phyloP scores from a whole-genome alignment of 768 basidiomycete species.

The Boletus speciosus region DNA sequence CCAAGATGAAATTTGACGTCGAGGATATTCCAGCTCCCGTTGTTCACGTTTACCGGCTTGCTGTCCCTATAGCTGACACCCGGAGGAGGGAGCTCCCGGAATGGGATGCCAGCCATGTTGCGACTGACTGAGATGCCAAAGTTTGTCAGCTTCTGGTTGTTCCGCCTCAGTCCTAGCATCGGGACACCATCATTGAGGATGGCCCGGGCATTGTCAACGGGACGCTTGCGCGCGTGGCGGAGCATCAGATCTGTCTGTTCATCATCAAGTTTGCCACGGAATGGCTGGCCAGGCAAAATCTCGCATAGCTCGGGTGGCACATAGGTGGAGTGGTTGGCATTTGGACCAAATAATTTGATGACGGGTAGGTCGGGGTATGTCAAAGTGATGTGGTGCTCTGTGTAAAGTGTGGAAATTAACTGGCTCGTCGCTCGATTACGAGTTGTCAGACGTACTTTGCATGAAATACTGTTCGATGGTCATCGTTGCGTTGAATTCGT shows the following conservation, averaged over 20 bases:
- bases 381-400: slow-evolving; percentile 60
- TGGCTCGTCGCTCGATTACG: neutral
- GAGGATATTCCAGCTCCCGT: slow-evolving; percentile 77
- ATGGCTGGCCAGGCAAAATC: slow-evolving; percentile 56
- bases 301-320: slow-evolving; percentile 72
- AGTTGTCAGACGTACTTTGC: slow-evolving; percentile 42
- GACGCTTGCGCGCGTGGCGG: slow-evolving; percentile 59
- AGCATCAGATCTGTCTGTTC: slow-evolving; percentile 68
- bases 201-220: slow-evolving; percentile 51
- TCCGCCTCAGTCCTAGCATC: slow-evolving; percentile 47
- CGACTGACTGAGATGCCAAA: slow-evolving; percentile 57
- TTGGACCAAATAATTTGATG: slow-evolving; percentile 47
- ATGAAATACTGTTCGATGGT: slow-evolving; percentile 64
- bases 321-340: slow-evolving; percentile 31
- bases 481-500: slow-evolving; percentile 50
- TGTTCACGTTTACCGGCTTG: slow-evolving; percentile 38
- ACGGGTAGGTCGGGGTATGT: slow-evolving; percentile 50
- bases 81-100: slow-evolving; percentile 61
- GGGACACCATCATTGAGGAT: slow-evolving; percentile 58
- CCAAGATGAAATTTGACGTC: slow-evolving; percentile 64
- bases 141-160: slow-evolving; percentile 37
- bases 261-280: slow-evolving; percentile 56
- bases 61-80: slow-evolving; percentile 51
- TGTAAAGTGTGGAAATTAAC: slow-evolving; percentile 1
- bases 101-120: slow-evolving; percentile 64